Conservation (phyloP, 208 protist species). For the Trypanosoma platydactyli region DNA sequence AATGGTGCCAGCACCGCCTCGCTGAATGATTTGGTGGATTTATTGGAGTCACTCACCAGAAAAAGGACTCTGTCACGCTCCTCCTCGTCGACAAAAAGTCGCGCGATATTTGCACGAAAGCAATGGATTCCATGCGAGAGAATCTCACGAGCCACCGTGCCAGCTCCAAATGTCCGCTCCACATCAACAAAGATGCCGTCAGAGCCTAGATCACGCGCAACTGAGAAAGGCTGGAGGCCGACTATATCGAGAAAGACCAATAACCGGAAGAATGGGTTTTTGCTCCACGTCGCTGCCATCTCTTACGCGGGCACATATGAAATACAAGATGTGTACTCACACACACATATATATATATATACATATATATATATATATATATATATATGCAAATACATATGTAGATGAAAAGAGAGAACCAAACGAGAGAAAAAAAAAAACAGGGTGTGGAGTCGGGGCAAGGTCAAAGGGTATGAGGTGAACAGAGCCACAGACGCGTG, state of each 20-base stretch:
- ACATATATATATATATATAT: neutral
- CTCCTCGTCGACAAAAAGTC: slow-evolving; percentile 41
- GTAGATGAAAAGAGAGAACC: too few relatives aligned
- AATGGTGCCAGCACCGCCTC: slow-evolving; percentile 33
- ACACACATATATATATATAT: neutral
- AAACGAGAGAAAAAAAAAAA: slow-evolving; percentile 7
- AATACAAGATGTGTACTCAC: neutral
- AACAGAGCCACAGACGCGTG: neutral
- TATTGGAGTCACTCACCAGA: slow-evolving; percentile 33
- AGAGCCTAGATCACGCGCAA: slow-evolving; percentile 24
- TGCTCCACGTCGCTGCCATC: slow-evolving; percentile 37
- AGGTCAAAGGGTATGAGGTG: neutral
- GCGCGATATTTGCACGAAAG: slow-evolving; percentile 48
- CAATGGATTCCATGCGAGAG: slow-evolving; percentile 44
- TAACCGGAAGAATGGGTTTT: slow-evolving; percentile 70
- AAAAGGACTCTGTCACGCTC: slow-evolving; percentile 43
- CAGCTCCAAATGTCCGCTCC: slow-evolving; percentile 34
- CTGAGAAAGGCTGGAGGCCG: slow-evolving; percentile 59
- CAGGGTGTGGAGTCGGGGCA: neutral
- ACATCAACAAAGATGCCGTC: slow-evolving; percentile 48
- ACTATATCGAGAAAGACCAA: slow-evolving; percentile 84
- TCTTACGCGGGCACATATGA: neutral
- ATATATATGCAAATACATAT: too few relatives aligned
- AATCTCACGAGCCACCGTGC: slow-evolving; percentile 43
- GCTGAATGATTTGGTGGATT: slow-evolving; percentile 29